Percentiles rank a stretch among this genome's conserved stretches.
Conservation (phyloP, 75 land plant genomes). For the Sequoiadendron giganteum region DNA sequence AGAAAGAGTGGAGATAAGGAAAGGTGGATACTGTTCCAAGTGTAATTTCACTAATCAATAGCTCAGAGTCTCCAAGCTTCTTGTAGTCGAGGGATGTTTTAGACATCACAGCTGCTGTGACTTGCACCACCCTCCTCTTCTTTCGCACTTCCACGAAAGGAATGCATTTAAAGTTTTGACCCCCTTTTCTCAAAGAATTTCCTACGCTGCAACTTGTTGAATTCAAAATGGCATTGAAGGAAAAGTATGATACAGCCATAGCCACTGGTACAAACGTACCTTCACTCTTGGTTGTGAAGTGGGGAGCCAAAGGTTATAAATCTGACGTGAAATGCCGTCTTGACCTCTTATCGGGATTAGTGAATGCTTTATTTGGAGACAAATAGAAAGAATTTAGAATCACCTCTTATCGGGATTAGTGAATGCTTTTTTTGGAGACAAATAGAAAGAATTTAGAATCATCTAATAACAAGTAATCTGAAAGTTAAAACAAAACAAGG, state of each 20-base stretch:
- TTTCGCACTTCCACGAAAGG: neutral
- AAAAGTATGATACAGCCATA: neutral
- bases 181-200: neutral
- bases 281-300: too few species aligned
- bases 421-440: too few species aligned
- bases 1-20: neutral
- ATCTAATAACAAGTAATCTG: too few species aligned
- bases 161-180: neutral
- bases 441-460: too few species aligned
- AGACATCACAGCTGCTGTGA: constrained; percentile 7
- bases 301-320: too few species aligned
- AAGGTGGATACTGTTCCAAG: constrained; percentile 67
- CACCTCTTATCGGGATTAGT: too few species aligned
- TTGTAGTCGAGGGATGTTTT: constrained; percentile 40
- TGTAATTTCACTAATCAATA: constrained; percentile 73
- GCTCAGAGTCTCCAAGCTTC: constrained; percentile 90
- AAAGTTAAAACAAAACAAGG: too few species aligned
- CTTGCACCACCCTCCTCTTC: neutral
- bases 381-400: too few species aligned
- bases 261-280: neutral
- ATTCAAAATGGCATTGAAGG: neutral
- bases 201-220: neutral
- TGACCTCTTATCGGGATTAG: too few species aligned
- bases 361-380: too few species aligned
- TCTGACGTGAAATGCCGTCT: too few species aligned